Evolutionary conservation across 768 basidiomycete genomes (phyloP).

Genomic region (Suillus subluteus): DNA sequence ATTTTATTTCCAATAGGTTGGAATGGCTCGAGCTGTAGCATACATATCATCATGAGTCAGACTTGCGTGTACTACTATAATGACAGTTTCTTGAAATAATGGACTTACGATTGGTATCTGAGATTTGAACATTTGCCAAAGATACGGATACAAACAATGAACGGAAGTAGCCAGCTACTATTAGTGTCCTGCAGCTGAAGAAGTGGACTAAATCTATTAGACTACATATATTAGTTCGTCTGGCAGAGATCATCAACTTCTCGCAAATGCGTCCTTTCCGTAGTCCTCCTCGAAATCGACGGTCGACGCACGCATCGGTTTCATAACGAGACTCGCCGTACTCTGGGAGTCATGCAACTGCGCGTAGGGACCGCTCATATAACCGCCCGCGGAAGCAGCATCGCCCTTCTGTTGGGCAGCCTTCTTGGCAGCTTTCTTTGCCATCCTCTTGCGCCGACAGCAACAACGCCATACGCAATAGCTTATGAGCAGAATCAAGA

Average conservation of each 20-base stretch:
- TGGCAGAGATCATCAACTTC: slow-evolving; percentile 6
- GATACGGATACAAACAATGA: slow-evolving; percentile 12
- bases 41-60: background rate
- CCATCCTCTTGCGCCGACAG: slow-evolving; percentile 42
- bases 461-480: slow-evolving; percentile 66
- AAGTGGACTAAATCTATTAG: slow-evolving; percentile 15
- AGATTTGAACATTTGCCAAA: background rate
- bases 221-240: background rate
- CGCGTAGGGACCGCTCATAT: slow-evolving; percentile 23
- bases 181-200: slow-evolving; percentile 21
- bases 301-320: slow-evolving; percentile 28
- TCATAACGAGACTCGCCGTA: slow-evolving; percentile 32
- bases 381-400: slow-evolving; percentile 4
- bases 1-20: background rate
- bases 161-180: slow-evolving; percentile 38
- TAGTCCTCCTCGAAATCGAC: slow-evolving; percentile 24
- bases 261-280: slow-evolving; percentile 21
- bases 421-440: slow-evolving; percentile 21
- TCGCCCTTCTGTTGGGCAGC: slow-evolving; percentile 23
- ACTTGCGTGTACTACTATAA: background rate
- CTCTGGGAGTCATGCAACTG: slow-evolving; percentile 31
- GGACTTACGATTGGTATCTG: background rate
- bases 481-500: slow-evolving; percentile 49
- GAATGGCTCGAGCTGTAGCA: background rate
- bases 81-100: background rate